These are phyloP conservation scores for Xylaria cubensis DNA, from an alignment of 495 filamentous ascomycete genomes.

Conservation along the genomic window DNA sequence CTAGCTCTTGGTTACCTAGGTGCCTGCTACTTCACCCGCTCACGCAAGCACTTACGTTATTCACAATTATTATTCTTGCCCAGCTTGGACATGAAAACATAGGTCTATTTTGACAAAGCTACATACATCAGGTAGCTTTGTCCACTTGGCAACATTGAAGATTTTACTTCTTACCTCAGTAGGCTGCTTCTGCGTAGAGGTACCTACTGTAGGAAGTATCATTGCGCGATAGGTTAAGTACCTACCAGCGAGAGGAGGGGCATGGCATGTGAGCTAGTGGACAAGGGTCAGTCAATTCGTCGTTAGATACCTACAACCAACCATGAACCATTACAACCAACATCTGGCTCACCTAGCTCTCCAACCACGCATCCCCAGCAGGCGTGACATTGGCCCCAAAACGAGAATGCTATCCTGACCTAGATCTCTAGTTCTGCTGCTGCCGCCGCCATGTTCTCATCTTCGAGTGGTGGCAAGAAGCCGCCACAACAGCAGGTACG, in stretches of 20 bases:
- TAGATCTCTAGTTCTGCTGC: conserved; percentile 30
- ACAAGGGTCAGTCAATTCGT: conserved; percentile 6
- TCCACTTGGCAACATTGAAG: neutral
- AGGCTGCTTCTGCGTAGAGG: neutral
- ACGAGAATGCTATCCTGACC: conserved; percentile 35
- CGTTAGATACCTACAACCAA: neutral
- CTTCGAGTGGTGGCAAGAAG: conserved; percentile 68
- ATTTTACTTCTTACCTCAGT: neutral
- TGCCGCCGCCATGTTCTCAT: conserved; percentile 59
- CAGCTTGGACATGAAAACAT: no score
- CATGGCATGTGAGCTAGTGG: neutral
- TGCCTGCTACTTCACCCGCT: no score
- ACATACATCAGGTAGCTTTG: neutral
- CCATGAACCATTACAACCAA: neutral
- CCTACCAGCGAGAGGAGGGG: neutral
- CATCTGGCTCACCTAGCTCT: conserved; percentile 3
- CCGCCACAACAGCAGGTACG: conserved; percentile 75
- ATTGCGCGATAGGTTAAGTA: neutral
- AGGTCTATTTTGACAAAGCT: neutral
- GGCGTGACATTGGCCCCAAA: conserved; percentile 14
- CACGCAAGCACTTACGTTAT: neutral
- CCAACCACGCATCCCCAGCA: conserved; percentile 1
- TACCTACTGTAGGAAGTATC: neutral
- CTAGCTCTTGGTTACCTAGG: no score
- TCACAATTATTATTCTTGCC: neutral